These are phyloP conservation scores for Simplicillium aogashimaense DNA, from an alignment of 2,329 filamentous ascomycete species.

Conservation along the genomic window DNA sequence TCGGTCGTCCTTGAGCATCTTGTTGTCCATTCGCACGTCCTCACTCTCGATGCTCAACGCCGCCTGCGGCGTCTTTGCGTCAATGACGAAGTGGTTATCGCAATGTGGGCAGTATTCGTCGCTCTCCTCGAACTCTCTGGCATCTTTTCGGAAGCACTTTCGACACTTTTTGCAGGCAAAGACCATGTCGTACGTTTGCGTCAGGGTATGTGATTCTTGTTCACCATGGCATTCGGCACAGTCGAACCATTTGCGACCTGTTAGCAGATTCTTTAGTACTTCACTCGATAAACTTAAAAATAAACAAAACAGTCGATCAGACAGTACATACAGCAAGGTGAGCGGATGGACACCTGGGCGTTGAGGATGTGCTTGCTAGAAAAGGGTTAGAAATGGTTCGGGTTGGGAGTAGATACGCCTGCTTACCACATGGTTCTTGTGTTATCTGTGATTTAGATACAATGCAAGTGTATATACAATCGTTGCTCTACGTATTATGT, in stretches of 20 bases:
- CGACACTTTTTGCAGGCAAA: conserved; percentile 99
- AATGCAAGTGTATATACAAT: neutral
- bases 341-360: conserved; percentile 92
- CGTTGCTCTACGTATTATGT: neutral
- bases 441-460: neutral
- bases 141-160: conserved; percentile 95
- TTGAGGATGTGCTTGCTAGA: conserved; percentile 94
- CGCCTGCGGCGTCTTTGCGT: conserved; percentile 76
- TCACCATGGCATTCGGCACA: conserved; percentile 92
- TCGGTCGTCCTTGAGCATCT: conserved; percentile 90
- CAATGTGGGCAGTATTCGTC: conserved; percentile 99
- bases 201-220: conserved; percentile 64
- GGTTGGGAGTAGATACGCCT: neutral
- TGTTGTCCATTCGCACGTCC: conserved; percentile 73
- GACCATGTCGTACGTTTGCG: conserved; percentile 74
- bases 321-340: conserved; percentile 71
- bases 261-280: conserved; percentile 4
- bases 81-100: conserved; percentile 95
- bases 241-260: conserved; percentile 96
- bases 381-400: conserved; percentile 5
- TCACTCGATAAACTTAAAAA: neutral
- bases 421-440: conserved; percentile 25
- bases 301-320: conserved; percentile 1
- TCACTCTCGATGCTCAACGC: conserved; percentile 83
- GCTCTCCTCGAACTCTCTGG: conserved; percentile 83